Evolutionary conservation across 306 rosid species (phyloP), one percentile per base, ranked within the genome.

Genomic region (Pterocarpus santalinus): DNA sequence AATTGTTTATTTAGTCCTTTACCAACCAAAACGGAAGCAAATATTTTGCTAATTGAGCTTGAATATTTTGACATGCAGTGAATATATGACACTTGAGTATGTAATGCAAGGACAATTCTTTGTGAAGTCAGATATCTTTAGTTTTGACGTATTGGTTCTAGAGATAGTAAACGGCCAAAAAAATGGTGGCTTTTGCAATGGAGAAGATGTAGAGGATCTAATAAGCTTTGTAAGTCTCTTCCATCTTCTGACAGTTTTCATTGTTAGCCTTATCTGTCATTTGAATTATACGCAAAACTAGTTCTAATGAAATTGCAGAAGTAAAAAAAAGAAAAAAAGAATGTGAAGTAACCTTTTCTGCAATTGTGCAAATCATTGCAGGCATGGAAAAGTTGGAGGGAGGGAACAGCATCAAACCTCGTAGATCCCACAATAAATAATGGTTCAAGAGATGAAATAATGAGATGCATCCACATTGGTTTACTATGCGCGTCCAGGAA

Each of bases 81-180:
- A 90, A 16, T 90, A 87, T 39, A 85, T 87, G 87, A 81, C 91
- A 65, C 90, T 89, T 0, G 88, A 90, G 22, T 90, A 90, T 67
- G 78, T 44, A 14, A 49, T 35, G 43, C 77, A 77, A 5, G 86
- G 90, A 70, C 84, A 84, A 44, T 82, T 84, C 36, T 90, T 90
- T 5, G 49, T 78, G 1, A 86, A 86, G 30, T 86, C 86, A 2
- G 90, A 88, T 57, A 79, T 88, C 0, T 90, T 36, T 5, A 88
- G 91, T 33, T 88, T 90, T 44, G 91, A 90, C 4, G 86, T 90
- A 3, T 43, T 86, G 11, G 6, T 86, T 72, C 46, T 88, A 16
- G 91, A 90, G 81, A 86, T 90, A 12, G 46, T 88, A 5, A 77
- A 76, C 22, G 94, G 94, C 67, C 81, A 80, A 4, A 88, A 82